A percentile compares a stretch with the other conserved stretches of the same genome.
Conservation (phyloP, 106 monocot species). For the Apostasia shenzhenica region DNA sequence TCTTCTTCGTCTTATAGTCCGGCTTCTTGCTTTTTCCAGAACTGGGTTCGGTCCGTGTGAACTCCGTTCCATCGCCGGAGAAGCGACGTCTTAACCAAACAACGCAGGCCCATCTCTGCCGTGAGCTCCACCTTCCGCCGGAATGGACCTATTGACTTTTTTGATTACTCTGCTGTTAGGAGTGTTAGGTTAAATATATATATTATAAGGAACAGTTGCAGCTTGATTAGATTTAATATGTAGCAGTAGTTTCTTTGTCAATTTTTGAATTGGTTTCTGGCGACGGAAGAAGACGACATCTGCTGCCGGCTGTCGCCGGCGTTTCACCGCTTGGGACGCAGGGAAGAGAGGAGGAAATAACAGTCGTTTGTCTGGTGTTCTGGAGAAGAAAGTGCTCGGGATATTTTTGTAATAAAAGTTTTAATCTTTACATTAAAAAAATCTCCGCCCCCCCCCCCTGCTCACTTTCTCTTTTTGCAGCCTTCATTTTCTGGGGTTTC, state of each 20-base stretch:
- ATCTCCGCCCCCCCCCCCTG: neutral
- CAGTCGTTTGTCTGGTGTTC: neutral
- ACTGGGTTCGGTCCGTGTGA: neutral
- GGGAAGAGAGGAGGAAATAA: neutral
- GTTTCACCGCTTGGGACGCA: neutral
- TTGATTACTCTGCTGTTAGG: neutral
- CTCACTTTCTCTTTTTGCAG: neutral
- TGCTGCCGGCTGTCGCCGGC: neutral
- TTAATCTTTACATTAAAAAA: too few relatives aligned
- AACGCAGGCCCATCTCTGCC: neutral
- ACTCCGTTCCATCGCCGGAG: neutral
- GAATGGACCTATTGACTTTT: slow-evolving; percentile 15
- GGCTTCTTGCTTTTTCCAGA: neutral
- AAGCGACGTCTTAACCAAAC: neutral
- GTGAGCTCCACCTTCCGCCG: slow-evolving; percentile 2
- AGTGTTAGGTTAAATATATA: neutral
- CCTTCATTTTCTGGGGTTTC: neutral
- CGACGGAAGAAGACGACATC: neutral
- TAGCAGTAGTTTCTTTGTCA: too few relatives aligned
- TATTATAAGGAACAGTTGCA: neutral
- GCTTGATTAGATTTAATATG: neutral
- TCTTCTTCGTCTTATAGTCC: fast-evolving
- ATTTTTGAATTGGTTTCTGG: neutral
- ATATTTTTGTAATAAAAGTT: neutral
- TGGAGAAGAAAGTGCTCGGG: neutral